phyloP scores from a whole-genome alignment of 2,329 filamentous ascomycete genomes.

The Aspergillus caelatus region DNA sequence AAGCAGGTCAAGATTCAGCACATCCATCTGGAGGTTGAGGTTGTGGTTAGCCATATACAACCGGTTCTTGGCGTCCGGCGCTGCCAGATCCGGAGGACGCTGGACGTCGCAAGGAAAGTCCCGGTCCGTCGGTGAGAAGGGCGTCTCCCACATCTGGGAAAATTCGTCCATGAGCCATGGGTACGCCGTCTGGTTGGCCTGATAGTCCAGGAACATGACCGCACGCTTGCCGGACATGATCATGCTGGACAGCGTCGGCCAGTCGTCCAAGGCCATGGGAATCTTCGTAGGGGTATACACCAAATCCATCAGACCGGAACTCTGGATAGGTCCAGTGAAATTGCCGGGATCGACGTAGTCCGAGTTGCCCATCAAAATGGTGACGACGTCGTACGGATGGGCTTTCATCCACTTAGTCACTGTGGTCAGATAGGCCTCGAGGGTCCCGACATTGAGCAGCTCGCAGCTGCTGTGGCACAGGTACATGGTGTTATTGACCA shows the following conservation, averaged over 20 bases:
- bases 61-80: slow-evolving; percentile 58
- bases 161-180: slow-evolving; percentile 90
- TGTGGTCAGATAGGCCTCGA: slow-evolving; percentile 70
- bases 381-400: slow-evolving; percentile 86
- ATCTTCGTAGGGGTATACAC: slow-evolving; percentile 72
- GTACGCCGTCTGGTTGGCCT: slow-evolving; percentile 74
- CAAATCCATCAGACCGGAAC: slow-evolving; percentile 71
- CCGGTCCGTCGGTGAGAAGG: slow-evolving; percentile 72
- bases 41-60: slow-evolving; percentile 92
- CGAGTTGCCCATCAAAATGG: slow-evolving; percentile 81
- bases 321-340: slow-evolving; percentile 70
- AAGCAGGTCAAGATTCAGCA: slow-evolving; percentile 66
- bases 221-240: slow-evolving; percentile 72
- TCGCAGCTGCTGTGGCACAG: slow-evolving; percentile 87
- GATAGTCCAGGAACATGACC: slow-evolving; percentile 82
- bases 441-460: slow-evolving; percentile 77
- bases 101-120: slow-evolving; percentile 77
- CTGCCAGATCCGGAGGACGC: slow-evolving; percentile 69
- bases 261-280: slow-evolving; percentile 73
- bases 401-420: slow-evolving; percentile 72
- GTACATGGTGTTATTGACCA: slow-evolving; percentile 62
- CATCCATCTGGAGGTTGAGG: slow-evolving; percentile 74
- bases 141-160: slow-evolving; percentile 86
- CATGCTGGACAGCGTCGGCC: slow-evolving; percentile 80
- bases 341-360: slow-evolving; percentile 68